These are phyloP conservation scores for Willaertia magna DNA, from an alignment of 208 protist species.

Conservation along the genomic window DNA sequence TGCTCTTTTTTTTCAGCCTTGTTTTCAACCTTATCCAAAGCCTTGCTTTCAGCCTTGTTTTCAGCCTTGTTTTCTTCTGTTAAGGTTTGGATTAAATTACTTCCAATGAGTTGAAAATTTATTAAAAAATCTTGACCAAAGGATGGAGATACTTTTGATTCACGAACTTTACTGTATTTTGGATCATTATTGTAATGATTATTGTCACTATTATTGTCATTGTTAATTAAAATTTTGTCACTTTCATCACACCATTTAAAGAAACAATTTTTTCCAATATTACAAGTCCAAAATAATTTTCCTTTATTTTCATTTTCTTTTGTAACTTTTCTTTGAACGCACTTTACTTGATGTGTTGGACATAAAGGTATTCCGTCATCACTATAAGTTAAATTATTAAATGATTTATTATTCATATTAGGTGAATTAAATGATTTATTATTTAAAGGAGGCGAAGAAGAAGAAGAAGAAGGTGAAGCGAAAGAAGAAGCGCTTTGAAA, in stretches of 20 bases:
- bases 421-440: neutral
- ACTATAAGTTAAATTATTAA: neutral
- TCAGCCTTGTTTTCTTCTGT: too few species aligned
- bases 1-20: neutral
- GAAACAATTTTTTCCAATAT: neutral
- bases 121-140: neutral
- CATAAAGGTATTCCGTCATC: neutral
- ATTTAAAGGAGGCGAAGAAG: too few species aligned
- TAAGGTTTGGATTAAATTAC: neutral
- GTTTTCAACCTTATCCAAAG: too few species aligned
- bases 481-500: too few species aligned
- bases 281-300: neutral
- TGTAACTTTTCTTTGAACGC: neutral
- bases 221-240: too few species aligned
- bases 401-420: neutral
- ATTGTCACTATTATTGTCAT: too few species aligned
- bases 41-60: too few species aligned
- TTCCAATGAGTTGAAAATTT: neutral
- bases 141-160: too few species aligned
- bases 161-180: too few species aligned
- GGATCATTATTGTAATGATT: too few species aligned
- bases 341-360: neutral
- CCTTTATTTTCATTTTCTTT: neutral
- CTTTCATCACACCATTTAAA: neutral
- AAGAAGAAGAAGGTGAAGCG: too few species aligned